Base-by-base conservation (phyloP, 805 yeast genomes). In the Ascoidea asiatica region DNA sequence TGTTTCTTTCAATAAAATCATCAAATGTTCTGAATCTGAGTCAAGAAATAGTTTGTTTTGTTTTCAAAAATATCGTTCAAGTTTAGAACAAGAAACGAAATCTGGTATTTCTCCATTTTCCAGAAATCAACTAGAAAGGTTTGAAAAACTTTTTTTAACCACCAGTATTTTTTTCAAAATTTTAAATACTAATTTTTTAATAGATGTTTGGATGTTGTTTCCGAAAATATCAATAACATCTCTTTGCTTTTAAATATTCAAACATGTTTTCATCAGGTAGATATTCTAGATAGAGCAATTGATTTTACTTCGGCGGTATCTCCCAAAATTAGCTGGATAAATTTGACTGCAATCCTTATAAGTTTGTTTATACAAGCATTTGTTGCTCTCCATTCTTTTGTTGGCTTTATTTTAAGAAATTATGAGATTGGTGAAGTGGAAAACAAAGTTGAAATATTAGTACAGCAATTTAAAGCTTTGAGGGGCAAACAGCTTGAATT, bases 81-180 rank as follows among this genome's bases (percentile, higher is more conserved):
- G 33, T 11, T 23, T 23, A 11, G 33, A 23, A 23, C 6, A 23
- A 7, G 33, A 23, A 23, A 11, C 33, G 11, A 11, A 23, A 23
- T 23, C 6, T 23, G 11, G 11, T 11, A 23, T 23, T 11, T 23
- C 33, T 7, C 6, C 11, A 6, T 23, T 23, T 11, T 23, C 33
- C 6, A 23, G 11, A 23, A 11, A 7, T 23, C 33, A 23, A 11
- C 33, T 23, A 23, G 33, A 23, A 23, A 23, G 33, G 36, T 33
- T 36, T 37, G 15, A n/a, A n/a, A n/a, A n/a, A n/a, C n/a, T n/a
- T n/a, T n/a, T 38, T 18, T 43, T 43, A 35, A 40, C 22, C 41
- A 19, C 21, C 21, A 8, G 46, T 39, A 21, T 41, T 46, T 5
- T n/a, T 37, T 37, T 37, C 15, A 33, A 22, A 4, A 18, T 8